phyloP scores from a whole-genome alignment of 331 rosid species.

The Quercus lobata region DNA sequence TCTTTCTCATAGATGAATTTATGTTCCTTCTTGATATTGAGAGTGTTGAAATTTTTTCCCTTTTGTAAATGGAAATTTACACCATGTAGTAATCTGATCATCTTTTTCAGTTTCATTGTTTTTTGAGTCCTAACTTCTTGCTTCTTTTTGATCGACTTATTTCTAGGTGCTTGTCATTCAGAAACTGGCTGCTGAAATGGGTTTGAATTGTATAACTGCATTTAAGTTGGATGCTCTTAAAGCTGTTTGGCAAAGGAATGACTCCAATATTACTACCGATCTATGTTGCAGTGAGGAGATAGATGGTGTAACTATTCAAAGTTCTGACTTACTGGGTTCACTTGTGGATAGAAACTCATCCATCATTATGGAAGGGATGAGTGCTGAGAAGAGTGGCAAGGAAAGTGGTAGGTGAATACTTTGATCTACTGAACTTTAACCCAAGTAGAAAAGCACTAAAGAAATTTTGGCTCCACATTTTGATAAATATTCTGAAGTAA shows the following conservation, averaged over 20 bases:
- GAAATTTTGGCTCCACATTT: neutral
- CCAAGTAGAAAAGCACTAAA: slow-evolving; percentile 3
- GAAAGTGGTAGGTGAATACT: slow-evolving; percentile 49
- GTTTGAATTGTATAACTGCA: slow-evolving; percentile 70
- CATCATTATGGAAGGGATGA: slow-evolving; percentile 29
- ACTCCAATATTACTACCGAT: slow-evolving; percentile 27
- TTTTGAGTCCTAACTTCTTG: neutral
- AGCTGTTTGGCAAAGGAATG: slow-evolving; percentile 56
- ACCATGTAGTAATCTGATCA: neutral
- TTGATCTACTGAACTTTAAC: slow-evolving; percentile 20
- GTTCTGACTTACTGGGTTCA: slow-evolving; percentile 26
- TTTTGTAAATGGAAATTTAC: neutral
- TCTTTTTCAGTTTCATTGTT: neutral
- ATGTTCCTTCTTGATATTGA: neutral
- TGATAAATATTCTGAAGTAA: neutral
- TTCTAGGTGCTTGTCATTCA: slow-evolving; percentile 76
- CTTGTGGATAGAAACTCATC: slow-evolving; percentile 37
- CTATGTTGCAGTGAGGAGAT: slow-evolving; percentile 29
- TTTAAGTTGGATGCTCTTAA: slow-evolving; percentile 80
- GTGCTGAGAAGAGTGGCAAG: slow-evolving; percentile 27
- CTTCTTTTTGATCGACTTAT: slow-evolving; percentile 11
- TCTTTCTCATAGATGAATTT: slow-evolving; percentile 1
- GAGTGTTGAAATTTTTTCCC: neutral
- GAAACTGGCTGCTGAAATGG: slow-evolving; percentile 92
- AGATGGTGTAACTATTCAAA: slow-evolving; percentile 31